Evolutionary conservation across 108 stramenopile genomes (phyloP), one percentile per base, ranked within the genome.

Genomic region (Skeletonema costatum): DNA sequence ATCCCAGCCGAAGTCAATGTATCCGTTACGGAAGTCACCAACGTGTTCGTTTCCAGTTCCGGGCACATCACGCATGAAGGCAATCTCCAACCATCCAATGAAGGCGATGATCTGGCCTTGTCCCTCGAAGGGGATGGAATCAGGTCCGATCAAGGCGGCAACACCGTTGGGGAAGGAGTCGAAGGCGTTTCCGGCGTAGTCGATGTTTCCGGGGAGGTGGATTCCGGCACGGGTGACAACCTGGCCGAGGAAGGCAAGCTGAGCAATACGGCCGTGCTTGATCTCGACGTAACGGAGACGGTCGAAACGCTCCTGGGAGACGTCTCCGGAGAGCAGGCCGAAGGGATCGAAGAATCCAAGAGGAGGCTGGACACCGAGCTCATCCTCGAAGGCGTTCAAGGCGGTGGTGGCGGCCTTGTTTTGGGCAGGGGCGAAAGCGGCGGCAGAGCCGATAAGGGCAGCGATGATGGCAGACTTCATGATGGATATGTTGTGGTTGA

Each of bases 1-100:
- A 50, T 91, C 90, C 90, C 90, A 91, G 60, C 90, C 90, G 77
- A 85, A 87, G 82, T 91, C 90, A 56, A 91, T 76, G 83, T 56
- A 66, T 56, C 85, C 91, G 82, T 92, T 92, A 66, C 91, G 91
- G 88, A 92, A 92, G 80, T 92, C 91, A 85, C 89, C 89, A 41
- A 71, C 74, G 80, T 87, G 87, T 76, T 89, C 86, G 41, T 81
- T 85, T 16, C 67, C 59, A 39, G 68, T 41, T 31, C 32, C 60
- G 80, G 80, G 68, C 25, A 25, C 25, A 25, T 25, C 25, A 25
- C 25, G 25, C 25, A 25, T 25, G 25, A 25, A 25, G 25, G 25
- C 25, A 25, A 25, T 25, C 25, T 25, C 25, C 25, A 25, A 25
- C 25, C 25, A 25, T 25, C 25, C 25, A 25, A 25, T 25, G 25